Conservation (phyloP, 208 protist genomes). For the Leptomonas pyrrhocoris region DNA sequence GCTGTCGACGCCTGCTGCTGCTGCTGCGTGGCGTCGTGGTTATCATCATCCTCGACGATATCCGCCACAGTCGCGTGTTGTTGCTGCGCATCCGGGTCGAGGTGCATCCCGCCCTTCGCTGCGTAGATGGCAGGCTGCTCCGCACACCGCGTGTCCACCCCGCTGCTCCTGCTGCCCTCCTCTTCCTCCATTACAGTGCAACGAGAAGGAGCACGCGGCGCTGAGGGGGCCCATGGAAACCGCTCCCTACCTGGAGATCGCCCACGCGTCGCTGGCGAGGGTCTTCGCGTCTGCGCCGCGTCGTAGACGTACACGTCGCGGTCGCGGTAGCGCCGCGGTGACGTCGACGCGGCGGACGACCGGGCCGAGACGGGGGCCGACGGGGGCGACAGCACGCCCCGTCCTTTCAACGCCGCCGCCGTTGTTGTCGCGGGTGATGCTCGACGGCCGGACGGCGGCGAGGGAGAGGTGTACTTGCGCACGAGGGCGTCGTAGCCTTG, state of each 20-base stretch:
- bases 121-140: no score
- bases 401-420: neutral
- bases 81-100: neutral
- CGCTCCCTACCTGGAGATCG: neutral
- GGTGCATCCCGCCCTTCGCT: no score
- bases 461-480: conserved; percentile 12
- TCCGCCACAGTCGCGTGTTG: no score
- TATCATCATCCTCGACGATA: no score
- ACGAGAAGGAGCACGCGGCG: no score
- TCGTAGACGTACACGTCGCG: conserved; percentile 30
- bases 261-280: neutral
- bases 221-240: neutral
- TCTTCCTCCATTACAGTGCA: no score
- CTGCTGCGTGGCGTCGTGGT: neutral
- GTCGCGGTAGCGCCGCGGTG: conserved; percentile 23
- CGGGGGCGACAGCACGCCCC: neutral
- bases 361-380: neutral
- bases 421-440: neutral
- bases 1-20: neutral
- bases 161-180: no score
- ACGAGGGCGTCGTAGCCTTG: conserved; percentile 27
- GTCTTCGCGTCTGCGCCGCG: conserved; percentile 2
- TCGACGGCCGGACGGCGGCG: neutral
- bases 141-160: no score
- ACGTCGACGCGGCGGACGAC: conserved; percentile 11